Evolutionary conservation across 441 rosid species (phyloP), one percentile per base, ranked within the genome.

Genomic region (Mallotus repandus): DNA sequence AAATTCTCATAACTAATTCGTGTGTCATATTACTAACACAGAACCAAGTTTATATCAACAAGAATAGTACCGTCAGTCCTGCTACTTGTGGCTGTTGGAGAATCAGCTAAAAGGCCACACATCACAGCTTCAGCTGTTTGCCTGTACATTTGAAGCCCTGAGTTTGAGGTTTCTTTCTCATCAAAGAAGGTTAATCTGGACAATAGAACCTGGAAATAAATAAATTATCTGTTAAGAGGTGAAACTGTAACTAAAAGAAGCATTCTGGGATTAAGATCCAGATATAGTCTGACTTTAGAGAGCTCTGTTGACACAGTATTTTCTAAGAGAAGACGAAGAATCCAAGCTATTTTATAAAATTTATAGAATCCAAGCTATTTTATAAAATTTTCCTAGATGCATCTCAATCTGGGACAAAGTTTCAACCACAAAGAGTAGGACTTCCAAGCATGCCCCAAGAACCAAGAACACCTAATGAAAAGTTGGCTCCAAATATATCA

Each of bases 61-160:
- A 63, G 80, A 69, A 57, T 5, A 54, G 78, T 90, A 93, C 99
- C 80, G 0, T 84, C 89, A 74, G 98, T 93, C 84, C 94, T 87
- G 88, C 91, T 93, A 48, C 49, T 35, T 53, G 98, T 93, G 66
- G 96, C 96, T 4, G 96, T 86, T 4, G 99, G 99, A 74, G 99
- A 96, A n/a, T 87, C 81, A 19, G 97, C 93, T 66, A 96, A 60
- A 70, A 96, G 89, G 54, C 95, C 87, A 22, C 99, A 96, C 97
- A 96, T 91, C 50, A 93, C 96, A 76, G 93, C 89, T 84, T 88
- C 97, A 8, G 99, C 97, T 50, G 99, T 89, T 68, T 87, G 81
- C 73, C 86, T 87, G 74, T 96, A 96, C 77, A 56, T 82, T 74
- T 58, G 75, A 67, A 96, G 96, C 69, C 82, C 91, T 60, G 86